These are phyloP conservation scores for Croton laevigatus DNA, from an alignment of 441 rosid genomes.

Conservation along the genomic window DNA sequence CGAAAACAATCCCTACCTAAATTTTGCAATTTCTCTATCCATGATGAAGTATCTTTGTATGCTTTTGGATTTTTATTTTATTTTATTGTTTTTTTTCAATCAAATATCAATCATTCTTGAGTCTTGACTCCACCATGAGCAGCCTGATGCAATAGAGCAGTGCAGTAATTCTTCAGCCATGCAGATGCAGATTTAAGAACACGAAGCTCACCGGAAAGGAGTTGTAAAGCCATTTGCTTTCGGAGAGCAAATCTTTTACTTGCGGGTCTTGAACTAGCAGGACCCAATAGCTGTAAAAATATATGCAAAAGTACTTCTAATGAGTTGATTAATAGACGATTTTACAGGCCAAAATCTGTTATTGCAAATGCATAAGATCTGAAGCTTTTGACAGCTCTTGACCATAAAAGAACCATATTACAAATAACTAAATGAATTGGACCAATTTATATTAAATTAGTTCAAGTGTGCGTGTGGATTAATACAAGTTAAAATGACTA, in stretches of 20 bases:
- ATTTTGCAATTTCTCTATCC: neutral
- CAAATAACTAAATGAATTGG: too few species aligned
- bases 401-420: too few species aligned
- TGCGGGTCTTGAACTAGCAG: conserved; percentile 9
- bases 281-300: conserved; percentile 47
- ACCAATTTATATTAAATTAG: neutral
- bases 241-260: conserved; percentile 30
- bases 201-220: conserved; percentile 70
- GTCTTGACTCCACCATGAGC: neutral
- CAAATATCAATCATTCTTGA: neutral
- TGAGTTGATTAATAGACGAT: too few species aligned
- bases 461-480: neutral
- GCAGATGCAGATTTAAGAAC: conserved; percentile 58
- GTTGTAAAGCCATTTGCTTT: conserved; percentile 62
- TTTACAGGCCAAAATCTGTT: too few species aligned
- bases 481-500: neutral
- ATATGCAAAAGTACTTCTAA: conserved; percentile 9
- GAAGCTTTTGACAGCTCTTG: too few species aligned
- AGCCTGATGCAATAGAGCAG: conserved; percentile 22
- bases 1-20: neutral
- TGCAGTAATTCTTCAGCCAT: conserved; percentile 66
- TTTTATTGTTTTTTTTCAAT: too few species aligned
- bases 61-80: too few species aligned
- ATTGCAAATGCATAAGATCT: too few species aligned
- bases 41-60: too few species aligned